Evolutionary conservation across 1,284 basidiomycete species (phyloP).

Genomic region (Irpex sp.): DNA sequence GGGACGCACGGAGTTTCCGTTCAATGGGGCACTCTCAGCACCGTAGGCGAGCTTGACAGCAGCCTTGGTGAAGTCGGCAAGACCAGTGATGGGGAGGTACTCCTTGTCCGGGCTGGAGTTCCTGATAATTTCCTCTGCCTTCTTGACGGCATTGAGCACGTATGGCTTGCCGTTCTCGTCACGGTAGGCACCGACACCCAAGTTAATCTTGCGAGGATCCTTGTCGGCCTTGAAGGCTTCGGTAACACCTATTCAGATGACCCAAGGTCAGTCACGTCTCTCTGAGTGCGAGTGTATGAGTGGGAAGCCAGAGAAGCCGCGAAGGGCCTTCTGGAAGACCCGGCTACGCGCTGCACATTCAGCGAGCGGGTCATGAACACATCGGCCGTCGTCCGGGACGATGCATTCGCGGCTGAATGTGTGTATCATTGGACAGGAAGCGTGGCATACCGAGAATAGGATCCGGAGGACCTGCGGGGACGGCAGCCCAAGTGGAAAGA

Average conservation of each 20-base stretch:
- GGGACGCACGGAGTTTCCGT: constrained; percentile 66
- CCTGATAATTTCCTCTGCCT: constrained; percentile 82
- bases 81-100: constrained; percentile 95
- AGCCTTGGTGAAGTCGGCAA: constrained; percentile 82
- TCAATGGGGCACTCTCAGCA: constrained; percentile 69
- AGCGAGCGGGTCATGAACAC: neutral
- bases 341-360: neutral
- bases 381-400: neutral
- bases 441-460: constrained; percentile 77
- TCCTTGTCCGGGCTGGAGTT: constrained; percentile 86
- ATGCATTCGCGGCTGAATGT: neutral
- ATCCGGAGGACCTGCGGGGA: constrained; percentile 87
- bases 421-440: neutral
- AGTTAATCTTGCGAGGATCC: constrained; percentile 90
- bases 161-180: constrained; percentile 96
- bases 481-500: constrained; percentile 77
- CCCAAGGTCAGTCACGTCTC: neutral
- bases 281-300: neutral
- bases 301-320: neutral
- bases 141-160: constrained; percentile 85
- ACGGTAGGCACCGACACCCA: constrained; percentile 93
- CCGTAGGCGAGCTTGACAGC: constrained; percentile 94
- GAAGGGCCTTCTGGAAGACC: neutral
- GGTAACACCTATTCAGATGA: constrained; percentile 56
- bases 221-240: constrained; percentile 96